Evolutionary conservation across 2,329 filamentous ascomycete species (phyloP), one percentile per base, ranked within the genome.

Genomic region (Fusarium continuum): DNA sequence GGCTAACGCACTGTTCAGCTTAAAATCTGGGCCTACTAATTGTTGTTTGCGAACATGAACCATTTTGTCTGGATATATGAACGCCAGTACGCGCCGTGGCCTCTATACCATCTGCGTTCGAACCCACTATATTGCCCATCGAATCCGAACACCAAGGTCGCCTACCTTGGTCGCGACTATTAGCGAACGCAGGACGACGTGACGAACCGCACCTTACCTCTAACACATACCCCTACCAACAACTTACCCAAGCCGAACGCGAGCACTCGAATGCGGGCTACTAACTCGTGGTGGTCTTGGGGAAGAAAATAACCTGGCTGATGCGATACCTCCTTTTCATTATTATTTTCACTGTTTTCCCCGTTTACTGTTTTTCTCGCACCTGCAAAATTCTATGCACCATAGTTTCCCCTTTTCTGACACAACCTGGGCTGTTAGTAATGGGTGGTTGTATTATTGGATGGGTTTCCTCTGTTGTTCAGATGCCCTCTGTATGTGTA

Each of bases 11-110:
- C 6, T n/a, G 6, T 9, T 9, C 64, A 93, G 91, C 89, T 94
- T 78, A 93, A 93, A 86, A 88, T 94, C 77, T 94, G 91, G 91
- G 91, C 91, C 65, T 92, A 90, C 82, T 91, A 89, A 79, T 69
- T 49, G 23, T 60, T 56, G 61, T 63, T 61, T 50, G 52, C 63
- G 58, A 69, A 61, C 35, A 64, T 62, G 56, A 72, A 65, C 53
- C 60, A 66, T 67, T 67, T 67, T 61, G 49, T 66, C 65, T 71
- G 69, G 70, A 70, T 70, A 68, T 69, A 69, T 52, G 66, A 69
- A 72, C 64, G 63, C 70, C 64, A 72, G 68, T 65, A 64, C 61
- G 61, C 65, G 55, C 68, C 61, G 55, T 59, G 63, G 60, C 64
- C 60, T 66, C 59, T 67, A 70, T 62, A 69, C 62, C 61, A 72